These are phyloP conservation scores for Alternaria ventricosa DNA, from an alignment of 2,329 filamentous ascomycete species.

Conservation along the genomic window DNA sequence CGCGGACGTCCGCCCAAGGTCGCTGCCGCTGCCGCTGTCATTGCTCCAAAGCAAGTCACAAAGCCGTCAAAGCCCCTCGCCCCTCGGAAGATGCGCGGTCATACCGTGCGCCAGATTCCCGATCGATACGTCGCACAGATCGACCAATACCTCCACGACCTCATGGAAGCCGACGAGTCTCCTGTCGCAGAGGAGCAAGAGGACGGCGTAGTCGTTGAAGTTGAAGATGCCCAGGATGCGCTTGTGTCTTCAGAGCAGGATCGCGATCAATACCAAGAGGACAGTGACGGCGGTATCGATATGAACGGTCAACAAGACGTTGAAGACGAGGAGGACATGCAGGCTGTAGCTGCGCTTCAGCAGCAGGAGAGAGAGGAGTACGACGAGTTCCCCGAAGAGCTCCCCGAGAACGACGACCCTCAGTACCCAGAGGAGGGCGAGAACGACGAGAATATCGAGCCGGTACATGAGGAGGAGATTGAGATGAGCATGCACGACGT, in stretches of 20 bases:
- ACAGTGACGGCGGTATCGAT: not conserved
- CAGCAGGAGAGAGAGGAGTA: not conserved
- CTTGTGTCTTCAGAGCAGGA: slow-evolving; percentile 2
- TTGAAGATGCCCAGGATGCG: not conserved
- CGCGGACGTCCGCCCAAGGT: slow-evolving; percentile 27
- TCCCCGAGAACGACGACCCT: not conserved
- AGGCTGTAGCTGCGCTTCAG: not conserved
- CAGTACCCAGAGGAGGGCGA: not conserved
- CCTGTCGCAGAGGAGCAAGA: not conserved
- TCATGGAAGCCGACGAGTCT: slow-evolving; percentile 1
- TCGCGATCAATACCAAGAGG: not conserved
- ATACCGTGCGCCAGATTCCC: slow-evolving; percentile 34
- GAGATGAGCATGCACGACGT: not conserved
- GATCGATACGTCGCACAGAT: slow-evolving; percentile 24
- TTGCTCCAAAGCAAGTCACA: slow-evolving; percentile 16
- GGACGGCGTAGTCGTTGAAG: not conserved
- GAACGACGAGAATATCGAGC: not conserved
- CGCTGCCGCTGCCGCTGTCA: slow-evolving; percentile 4
- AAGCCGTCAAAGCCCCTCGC: slow-evolving; percentile 13
- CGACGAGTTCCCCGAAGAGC: not conserved
- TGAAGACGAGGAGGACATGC: not conserved
- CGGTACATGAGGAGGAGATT: not conserved
- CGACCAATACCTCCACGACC: slow-evolving; percentile 3
- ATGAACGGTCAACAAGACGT: not conserved
- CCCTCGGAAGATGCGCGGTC: slow-evolving; percentile 36